phyloP scores from a whole-genome alignment of 345 rosid species.

The Salix dunnii region DNA sequence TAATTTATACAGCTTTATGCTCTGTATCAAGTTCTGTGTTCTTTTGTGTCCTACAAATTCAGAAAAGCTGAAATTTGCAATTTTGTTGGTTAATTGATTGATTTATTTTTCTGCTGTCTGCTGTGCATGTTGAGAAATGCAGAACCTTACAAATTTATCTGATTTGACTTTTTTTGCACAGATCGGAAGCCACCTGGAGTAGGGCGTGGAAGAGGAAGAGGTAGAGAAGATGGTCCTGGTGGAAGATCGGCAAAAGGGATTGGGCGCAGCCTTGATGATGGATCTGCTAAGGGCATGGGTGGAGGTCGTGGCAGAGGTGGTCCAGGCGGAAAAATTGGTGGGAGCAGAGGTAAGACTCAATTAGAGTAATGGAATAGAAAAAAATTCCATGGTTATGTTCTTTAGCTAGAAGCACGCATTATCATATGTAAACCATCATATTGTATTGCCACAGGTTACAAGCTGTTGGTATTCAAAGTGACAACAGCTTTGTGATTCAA shows the following conservation, averaged over 20 bases:
- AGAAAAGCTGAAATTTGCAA: neutral
- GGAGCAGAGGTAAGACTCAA: constrained; percentile 49
- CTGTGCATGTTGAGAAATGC: neutral
- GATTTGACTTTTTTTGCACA: constrained; percentile 6
- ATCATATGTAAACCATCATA: neutral
- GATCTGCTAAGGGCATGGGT: constrained; percentile 50
- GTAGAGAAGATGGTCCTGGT: constrained; percentile 68
- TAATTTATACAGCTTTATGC: neutral
- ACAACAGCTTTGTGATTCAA: neutral
- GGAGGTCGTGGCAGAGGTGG: constrained; percentile 78
- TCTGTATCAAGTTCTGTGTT: neutral
- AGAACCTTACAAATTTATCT: neutral
- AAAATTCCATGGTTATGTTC: neutral
- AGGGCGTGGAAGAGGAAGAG: constrained; percentile 82
- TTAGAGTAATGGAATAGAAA: no score
- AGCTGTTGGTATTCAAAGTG: neutral
- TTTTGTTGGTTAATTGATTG: neutral
- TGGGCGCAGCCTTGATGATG: constrained; percentile 75
- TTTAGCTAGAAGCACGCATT: neutral
- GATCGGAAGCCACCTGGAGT: constrained; percentile 82
- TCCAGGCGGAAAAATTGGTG: constrained; percentile 49
- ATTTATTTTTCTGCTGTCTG: neutral
- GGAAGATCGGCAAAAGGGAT: constrained; percentile 60
- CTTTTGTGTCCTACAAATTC: neutral
- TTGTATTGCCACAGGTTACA: neutral